phyloP scores from a whole-genome alignment of 306 rosid species.

The Cucumis hystrix region DNA sequence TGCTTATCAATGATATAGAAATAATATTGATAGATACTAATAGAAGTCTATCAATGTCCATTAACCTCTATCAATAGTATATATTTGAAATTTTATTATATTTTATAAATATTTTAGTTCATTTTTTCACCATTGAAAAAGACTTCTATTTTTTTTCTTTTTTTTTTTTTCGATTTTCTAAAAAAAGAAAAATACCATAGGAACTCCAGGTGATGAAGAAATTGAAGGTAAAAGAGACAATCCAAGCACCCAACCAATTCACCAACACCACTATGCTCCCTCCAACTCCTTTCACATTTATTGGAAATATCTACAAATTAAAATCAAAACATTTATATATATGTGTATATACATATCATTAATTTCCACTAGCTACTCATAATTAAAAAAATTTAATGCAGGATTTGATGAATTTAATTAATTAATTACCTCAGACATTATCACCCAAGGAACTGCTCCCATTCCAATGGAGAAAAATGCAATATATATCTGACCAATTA shows the following conservation, averaged over 20 bases:
- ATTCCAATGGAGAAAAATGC: conserved; percentile 60
- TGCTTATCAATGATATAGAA: no score
- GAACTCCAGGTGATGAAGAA: conserved; percentile 73
- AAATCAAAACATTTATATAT: background rate
- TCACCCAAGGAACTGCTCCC: conserved; percentile 87
- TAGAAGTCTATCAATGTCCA: no score
- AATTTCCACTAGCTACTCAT: background rate
- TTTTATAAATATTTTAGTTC: no score
- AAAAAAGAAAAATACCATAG: conserved; percentile 19
- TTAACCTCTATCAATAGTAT: no score
- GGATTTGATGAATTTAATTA: no score
- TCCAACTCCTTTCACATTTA: conserved; percentile 60
- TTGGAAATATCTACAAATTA: conserved; percentile 55
- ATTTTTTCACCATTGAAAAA: no score
- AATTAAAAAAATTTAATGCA: no score
- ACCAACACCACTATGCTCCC: conserved; percentile 75
- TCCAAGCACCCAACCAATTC: conserved; percentile 80
- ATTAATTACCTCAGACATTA: conserved; percentile 74
- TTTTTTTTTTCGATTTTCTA: no score
- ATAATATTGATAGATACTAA: no score
- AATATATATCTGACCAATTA: conserved; percentile 39
- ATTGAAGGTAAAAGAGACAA: conserved; percentile 67
- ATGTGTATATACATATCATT: no score
- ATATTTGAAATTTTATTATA: no score
- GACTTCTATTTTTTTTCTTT: no score